Evolutionary conservation across 2,329 filamentous ascomycete genomes (phyloP).

Genomic region (Diaporthe vexans): DNA sequence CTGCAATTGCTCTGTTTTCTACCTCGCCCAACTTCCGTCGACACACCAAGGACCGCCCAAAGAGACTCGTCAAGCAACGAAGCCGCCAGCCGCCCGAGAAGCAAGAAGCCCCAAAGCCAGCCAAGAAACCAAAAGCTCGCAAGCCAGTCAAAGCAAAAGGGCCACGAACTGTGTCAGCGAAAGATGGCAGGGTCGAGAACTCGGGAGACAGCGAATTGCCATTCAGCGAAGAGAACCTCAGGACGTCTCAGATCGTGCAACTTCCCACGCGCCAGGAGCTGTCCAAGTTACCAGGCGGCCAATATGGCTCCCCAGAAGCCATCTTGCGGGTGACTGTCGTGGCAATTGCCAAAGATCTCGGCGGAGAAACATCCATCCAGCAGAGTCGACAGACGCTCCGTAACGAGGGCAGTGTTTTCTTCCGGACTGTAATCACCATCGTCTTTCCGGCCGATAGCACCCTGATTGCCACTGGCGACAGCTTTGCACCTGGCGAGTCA

Average conservation of each 20-base stretch:
- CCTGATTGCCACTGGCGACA: constrained; percentile 1
- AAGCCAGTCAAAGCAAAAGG: neutral
- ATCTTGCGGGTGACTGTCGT: neutral
- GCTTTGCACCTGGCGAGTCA: neutral
- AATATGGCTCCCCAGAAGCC: fast-evolving
- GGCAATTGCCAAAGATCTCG: neutral
- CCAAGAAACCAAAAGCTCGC: neutral
- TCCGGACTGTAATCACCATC: neutral
- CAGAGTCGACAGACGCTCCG: neutral
- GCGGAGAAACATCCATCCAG: neutral
- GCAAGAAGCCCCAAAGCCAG: neutral
- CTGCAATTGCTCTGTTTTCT: neutral
- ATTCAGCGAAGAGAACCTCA: neutral
- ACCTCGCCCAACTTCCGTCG: neutral
- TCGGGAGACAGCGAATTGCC: neutral
- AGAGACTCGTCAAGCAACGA: neutral
- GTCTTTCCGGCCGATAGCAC: neutral
- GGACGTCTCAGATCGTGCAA: neutral
- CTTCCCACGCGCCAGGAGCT: neutral
- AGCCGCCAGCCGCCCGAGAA: neutral
- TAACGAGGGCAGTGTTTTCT: neutral
- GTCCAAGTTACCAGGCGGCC: neutral
- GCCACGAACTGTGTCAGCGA: neutral
- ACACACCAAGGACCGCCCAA: fast-evolving
- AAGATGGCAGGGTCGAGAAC: neutral